Conservation (phyloP, 2,329 filamentous ascomycete genomes). For the Neofusicoccum kwambonambiense region DNA sequence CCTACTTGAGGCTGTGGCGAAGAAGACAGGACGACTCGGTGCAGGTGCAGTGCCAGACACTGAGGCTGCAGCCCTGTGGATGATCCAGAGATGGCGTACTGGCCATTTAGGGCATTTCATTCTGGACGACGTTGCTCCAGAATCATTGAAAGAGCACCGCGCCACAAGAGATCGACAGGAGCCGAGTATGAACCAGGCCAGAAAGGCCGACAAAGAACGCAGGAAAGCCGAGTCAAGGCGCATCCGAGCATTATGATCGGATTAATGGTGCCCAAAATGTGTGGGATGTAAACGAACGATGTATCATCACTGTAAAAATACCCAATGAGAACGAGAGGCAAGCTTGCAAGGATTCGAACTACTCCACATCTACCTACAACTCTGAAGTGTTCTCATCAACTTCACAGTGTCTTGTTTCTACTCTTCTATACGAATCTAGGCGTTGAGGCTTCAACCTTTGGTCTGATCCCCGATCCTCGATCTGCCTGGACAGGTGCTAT, state of each 20-base stretch:
- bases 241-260: background rate
- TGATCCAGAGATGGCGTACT: constrained; percentile 77
- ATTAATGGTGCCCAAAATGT: no score
- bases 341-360: no score
- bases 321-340: no score
- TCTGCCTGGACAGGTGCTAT: no score
- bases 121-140: constrained; percentile 71
- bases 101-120: constrained; percentile 75
- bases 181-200: constrained; percentile 67
- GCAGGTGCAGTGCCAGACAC: constrained; percentile 70
- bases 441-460: no score
- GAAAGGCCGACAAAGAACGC: constrained; percentile 61
- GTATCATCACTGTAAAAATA: background rate
- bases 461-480: no score
- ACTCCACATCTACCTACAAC: no score
- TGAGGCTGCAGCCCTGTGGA: constrained; percentile 73
- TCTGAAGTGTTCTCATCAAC: no score
- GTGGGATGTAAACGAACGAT: background rate
- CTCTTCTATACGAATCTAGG: no score
- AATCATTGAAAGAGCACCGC: constrained; percentile 55
- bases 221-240: constrained; percentile 1
- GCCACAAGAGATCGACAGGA: constrained; percentile 46
- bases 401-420: no score
- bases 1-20: constrained; percentile 70
- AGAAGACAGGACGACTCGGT: constrained; percentile 70